Evolutionary conservation across 1,284 basidiomycete species (phyloP).

Genomic region (Lignosus rhinocerotis): DNA sequence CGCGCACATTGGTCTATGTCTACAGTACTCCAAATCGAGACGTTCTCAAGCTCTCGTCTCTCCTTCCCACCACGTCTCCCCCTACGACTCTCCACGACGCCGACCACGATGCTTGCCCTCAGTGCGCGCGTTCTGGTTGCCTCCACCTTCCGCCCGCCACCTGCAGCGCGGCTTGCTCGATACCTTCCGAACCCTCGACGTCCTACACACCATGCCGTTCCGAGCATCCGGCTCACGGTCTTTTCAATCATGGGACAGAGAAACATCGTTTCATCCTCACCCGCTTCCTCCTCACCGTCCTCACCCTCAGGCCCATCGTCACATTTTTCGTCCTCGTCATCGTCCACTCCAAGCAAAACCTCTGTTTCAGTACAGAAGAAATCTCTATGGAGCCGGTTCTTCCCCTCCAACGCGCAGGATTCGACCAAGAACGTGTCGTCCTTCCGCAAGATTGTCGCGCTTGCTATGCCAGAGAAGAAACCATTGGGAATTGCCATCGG

Average conservation of each 20-base stretch:
- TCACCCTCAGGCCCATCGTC: not conserved
- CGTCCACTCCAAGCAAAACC: not conserved
- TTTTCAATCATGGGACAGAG: not conserved
- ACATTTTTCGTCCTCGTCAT: not conserved
- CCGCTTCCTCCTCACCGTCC: not conserved
- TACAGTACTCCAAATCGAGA: not conserved
- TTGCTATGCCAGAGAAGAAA: slow-evolving; percentile 80
- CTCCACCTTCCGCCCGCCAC: not conserved
- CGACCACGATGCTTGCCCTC: slow-evolving; percentile 21
- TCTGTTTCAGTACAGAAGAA: slow-evolving; percentile 27
- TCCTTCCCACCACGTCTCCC: slow-evolving; percentile 6
- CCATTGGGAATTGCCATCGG: slow-evolving; percentile 73
- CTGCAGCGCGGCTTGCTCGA: slow-evolving; percentile 12
- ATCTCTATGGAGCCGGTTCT: slow-evolving; percentile 41
- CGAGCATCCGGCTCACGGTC: not conserved
- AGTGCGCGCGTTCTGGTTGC: slow-evolving; percentile 13
- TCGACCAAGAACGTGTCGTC: slow-evolving; percentile 51
- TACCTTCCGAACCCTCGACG: slow-evolving; percentile 20
- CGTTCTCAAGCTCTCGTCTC: slow-evolving; percentile 2
- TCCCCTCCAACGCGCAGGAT: slow-evolving; percentile 37
- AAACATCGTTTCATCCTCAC: slow-evolving; percentile 6
- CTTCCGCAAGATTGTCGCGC: slow-evolving; percentile 70
- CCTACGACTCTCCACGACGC: slow-evolving; percentile 4
- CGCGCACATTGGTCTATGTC: not conserved
- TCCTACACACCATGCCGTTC: not conserved